Evolutionary conservation across 768 basidiomycete species (phyloP).

Genomic region (Mycena galopus): DNA sequence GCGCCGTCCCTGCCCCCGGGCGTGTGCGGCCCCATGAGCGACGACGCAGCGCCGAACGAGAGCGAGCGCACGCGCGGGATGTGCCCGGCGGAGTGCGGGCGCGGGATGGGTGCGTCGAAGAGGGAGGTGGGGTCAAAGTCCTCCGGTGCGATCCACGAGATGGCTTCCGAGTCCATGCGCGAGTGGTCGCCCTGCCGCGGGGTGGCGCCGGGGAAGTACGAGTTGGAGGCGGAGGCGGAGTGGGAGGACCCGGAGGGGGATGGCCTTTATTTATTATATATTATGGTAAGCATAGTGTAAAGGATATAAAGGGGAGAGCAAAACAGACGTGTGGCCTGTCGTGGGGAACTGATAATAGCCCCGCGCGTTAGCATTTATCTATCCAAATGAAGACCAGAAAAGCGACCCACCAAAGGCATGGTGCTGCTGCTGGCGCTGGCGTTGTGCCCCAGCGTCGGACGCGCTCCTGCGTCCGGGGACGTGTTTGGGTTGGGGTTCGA

Average conservation of each 20-base stretch:
- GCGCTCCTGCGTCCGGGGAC: no score
- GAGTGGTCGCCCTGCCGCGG: neutral
- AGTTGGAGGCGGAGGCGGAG: neutral
- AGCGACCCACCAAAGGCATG: slow-evolving; percentile 22
- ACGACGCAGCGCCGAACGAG: neutral
- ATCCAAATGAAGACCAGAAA: no score
- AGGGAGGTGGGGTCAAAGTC: slow-evolving; percentile 19
- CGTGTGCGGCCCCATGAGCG: neutral
- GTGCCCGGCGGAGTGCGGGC: neutral
- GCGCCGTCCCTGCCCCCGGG: neutral
- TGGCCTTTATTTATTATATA: no score
- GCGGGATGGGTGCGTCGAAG: slow-evolving; percentile 22
- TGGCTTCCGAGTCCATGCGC: neutral
- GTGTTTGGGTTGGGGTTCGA: no score
- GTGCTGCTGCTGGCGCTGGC: slow-evolving; percentile 14
- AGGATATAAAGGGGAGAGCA: neutral
- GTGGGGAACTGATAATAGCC: slow-evolving; percentile 2
- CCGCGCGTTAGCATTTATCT: neutral
- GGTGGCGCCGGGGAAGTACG: neutral
- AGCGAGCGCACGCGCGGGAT: neutral
- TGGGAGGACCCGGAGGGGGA: slow-evolving; percentile 6
- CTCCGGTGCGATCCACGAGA: slow-evolving; percentile 32
- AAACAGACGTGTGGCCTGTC: slow-evolving; percentile 17
- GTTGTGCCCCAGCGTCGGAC: no score
- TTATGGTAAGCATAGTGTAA: neutral